phyloP scores from a whole-genome alignment of 2,329 filamentous ascomycete genomes.

The Pseudogymnoascus sp. region DNA sequence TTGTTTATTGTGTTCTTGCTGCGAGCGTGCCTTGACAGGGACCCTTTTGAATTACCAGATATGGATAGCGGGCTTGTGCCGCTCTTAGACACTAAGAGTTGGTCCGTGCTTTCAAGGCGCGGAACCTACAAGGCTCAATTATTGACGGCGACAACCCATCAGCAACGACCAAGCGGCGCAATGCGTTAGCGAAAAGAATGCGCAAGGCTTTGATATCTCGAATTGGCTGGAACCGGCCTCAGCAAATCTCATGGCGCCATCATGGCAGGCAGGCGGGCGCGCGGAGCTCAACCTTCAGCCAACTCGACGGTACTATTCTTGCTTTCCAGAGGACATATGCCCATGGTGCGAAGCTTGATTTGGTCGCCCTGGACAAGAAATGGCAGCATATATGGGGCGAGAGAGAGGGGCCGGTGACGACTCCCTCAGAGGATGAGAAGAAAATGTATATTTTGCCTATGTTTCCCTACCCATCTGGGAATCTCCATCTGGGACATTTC shows the following conservation, averaged over 20 bases:
- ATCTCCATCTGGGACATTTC: conserved; percentile 77
- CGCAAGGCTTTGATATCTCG: conserved; percentile 5
- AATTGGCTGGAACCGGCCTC: neutral
- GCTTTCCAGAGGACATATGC: conserved; percentile 1
- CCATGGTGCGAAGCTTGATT: conserved; percentile 15
- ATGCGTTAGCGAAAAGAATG: conserved; percentile 8
- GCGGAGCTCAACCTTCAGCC: neutral
- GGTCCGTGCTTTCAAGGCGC: neutral
- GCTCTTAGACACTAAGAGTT: neutral
- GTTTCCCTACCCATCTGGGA: conserved; percentile 88
- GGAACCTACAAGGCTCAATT: conserved; percentile 4
- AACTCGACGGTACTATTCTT: neutral
- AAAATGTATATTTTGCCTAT: conserved; percentile 72
- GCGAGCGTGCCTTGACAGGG: neutral
- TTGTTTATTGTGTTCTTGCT: conserved; percentile 3
- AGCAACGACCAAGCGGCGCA: neutral
- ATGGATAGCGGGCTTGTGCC: conserved; percentile 5
- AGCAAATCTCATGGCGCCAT: neutral
- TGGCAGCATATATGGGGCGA: conserved; percentile 21
- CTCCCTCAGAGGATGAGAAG: neutral
- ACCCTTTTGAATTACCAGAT: conserved; percentile 7
- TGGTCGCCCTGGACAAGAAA: conserved; percentile 21
- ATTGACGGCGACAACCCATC: neutral
- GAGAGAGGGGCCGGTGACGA: neutral
- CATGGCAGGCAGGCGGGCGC: neutral